A percentile compares a stretch with the other conserved stretches of the same genome.
Evolutionary conservation across 345 rosid species (phyloP).

Genomic region (Angophora floribunda): DNA sequence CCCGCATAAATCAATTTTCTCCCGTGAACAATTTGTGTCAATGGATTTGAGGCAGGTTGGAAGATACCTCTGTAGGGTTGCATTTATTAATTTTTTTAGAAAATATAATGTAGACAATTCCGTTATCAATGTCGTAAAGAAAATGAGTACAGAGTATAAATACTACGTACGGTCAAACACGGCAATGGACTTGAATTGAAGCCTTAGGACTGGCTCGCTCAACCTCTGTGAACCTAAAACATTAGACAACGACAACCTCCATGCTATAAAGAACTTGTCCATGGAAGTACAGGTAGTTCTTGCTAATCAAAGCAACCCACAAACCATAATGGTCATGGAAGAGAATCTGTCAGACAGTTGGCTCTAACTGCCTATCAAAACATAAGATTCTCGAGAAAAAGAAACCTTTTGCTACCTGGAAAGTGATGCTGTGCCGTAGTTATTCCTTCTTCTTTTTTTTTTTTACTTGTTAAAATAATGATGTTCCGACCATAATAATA

Average conservation of each 20-base stretch:
- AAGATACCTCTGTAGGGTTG: background rate
- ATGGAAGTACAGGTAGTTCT: background rate
- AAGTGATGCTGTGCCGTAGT: background rate
- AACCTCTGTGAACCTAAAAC: background rate
- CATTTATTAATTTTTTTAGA: background rate
- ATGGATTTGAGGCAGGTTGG: background rate
- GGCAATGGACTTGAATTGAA: background rate
- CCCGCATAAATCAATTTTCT: no score
- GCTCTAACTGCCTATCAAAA: background rate
- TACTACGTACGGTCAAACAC: background rate
- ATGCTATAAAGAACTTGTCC: background rate
- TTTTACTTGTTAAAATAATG: no score
- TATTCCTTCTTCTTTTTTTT: background rate
- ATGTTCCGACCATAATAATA: no score
- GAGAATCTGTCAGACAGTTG: background rate
- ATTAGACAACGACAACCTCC: background rate
- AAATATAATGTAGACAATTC: background rate
- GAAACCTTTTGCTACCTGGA: background rate
- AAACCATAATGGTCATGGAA: background rate
- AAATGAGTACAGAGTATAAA: background rate
- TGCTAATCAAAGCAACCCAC: background rate
- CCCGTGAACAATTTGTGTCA: no score
- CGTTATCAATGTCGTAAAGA: background rate
- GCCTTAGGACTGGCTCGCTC: background rate
- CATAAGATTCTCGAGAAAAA: background rate